Conservation (phyloP, 495 filamentous ascomycete species). For the Tuber microsphaerosporum region DNA sequence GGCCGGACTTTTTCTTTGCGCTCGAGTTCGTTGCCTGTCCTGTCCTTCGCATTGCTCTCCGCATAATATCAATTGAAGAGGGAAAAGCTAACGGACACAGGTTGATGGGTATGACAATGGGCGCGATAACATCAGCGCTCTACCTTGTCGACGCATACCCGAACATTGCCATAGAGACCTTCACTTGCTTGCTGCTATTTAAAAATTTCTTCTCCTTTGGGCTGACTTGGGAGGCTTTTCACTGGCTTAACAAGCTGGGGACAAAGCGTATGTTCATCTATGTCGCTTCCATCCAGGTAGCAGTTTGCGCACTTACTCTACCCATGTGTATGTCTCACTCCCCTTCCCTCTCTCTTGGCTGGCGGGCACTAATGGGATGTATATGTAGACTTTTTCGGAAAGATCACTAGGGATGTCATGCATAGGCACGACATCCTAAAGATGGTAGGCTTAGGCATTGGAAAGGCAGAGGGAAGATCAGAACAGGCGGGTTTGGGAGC, state of each 20-base stretch:
- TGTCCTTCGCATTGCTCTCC: constrained; percentile 16
- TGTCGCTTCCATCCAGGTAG: constrained; percentile 67
- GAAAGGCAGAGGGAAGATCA: neutral
- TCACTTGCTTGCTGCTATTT: constrained; percentile 85
- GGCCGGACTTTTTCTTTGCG: constrained; percentile 71
- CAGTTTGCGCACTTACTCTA: constrained; percentile 10
- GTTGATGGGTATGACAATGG: constrained; percentile 83
- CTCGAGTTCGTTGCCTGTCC: constrained; percentile 45
- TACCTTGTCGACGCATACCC: constrained; percentile 93
- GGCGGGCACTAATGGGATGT: constrained; percentile 3
- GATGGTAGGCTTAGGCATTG: constrained; percentile 42
- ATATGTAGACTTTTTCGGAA: constrained; percentile 66
- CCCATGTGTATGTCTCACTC: constrained; percentile 36
- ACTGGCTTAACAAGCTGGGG: constrained; percentile 61
- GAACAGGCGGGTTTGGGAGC: neutral
- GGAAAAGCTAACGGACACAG: constrained; percentile 6
- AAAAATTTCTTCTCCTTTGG: constrained; percentile 89
- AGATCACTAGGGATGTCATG: constrained; percentile 66
- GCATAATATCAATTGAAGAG: constrained; percentile 26
- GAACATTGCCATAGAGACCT: constrained; percentile 79
- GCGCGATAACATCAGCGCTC: constrained; percentile 74
- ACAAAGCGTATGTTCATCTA: constrained; percentile 61
- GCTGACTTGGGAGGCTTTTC: constrained; percentile 70
- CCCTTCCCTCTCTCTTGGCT: neutral
- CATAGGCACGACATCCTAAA: constrained; percentile 63